phyloP scores from a whole-genome alignment of 352 stramenopile genomes.

The Elongisporangium anandrum region DNA sequence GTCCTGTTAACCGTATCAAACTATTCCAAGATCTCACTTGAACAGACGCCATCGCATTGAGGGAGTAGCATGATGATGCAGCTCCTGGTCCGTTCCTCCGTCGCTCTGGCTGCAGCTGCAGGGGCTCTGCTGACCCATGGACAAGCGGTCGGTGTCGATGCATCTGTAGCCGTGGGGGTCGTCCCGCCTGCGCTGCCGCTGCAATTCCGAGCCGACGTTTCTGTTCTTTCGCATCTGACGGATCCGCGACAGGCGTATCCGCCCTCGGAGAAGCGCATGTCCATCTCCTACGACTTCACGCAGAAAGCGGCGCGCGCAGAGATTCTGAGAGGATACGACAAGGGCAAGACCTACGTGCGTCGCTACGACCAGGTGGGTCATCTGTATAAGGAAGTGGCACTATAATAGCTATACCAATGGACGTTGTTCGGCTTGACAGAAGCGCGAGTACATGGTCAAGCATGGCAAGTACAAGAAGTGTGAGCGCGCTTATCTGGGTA shows the following conservation, averaged over 20 bases:
- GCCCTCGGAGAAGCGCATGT: conserved; percentile 46
- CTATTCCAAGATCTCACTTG: neutral
- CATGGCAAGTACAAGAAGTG: conserved; percentile 57
- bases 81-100: neutral
- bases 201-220: conserved; percentile 57
- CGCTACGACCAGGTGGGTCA: conserved; percentile 61
- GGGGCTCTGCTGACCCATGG: conserved; percentile 1
- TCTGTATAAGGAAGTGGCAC: no score
- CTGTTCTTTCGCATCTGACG: conserved; percentile 56
- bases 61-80: neutral
- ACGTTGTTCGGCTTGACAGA: conserved; percentile 14
- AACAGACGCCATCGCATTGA: neutral
- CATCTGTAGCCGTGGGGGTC: neutral
- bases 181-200: conserved; percentile 32
- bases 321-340: conserved; percentile 57
- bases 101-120: conserved; percentile 6
- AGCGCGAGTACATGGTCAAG: conserved; percentile 76
- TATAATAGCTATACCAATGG: neutral
- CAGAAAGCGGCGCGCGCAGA: conserved; percentile 54
- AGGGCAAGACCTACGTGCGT: conserved; percentile 62
- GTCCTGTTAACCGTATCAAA: neutral
- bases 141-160: neutral
- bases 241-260: conserved; percentile 53
- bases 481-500: conserved; percentile 62
- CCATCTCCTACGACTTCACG: conserved; percentile 60